Evolutionary conservation across 2,329 filamentous ascomycete genomes (phyloP).

Genomic region (Cladophialophora carrionii): DNA sequence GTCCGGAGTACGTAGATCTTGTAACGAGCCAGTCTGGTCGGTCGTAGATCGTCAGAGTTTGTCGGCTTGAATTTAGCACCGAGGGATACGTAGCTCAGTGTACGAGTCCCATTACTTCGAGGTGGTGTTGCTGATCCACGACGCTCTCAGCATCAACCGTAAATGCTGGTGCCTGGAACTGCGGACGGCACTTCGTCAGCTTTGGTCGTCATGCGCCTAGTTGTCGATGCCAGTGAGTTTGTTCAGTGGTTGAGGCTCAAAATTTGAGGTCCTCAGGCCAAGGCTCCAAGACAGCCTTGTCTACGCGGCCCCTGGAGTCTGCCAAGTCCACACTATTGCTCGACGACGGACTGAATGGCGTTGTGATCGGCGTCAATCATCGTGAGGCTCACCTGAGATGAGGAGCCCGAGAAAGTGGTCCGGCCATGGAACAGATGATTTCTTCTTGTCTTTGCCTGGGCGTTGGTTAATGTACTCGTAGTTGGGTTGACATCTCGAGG

Average conservation of each 20-base stretch:
- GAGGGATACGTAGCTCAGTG: too few relatives aligned
- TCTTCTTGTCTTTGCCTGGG: too few relatives aligned
- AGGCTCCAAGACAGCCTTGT: conserved; percentile 34
- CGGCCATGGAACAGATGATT: background rate
- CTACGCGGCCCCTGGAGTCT: conserved; percentile 6
- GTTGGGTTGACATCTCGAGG: too few relatives aligned
- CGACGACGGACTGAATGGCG: background rate
- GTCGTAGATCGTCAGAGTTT: background rate
- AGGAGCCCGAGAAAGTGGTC: background rate
- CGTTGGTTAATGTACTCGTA: too few relatives aligned
- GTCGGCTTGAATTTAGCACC: background rate
- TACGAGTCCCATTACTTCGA: background rate
- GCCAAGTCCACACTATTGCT: conserved; percentile 14
- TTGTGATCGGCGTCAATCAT: conserved; percentile 10
- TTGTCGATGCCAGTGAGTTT: background rate
- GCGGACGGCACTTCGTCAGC: background rate
- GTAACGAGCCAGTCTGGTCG: background rate
- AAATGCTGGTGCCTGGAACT: background rate
- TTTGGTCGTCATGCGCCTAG: background rate
- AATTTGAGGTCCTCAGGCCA: conserved; percentile 22
- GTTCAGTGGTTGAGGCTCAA: background rate
- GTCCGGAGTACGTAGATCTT: background rate
- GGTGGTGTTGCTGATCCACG: background rate
- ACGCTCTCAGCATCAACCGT: background rate
- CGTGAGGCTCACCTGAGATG: background rate